Conservation (phyloP, 208 protist genomes). For the Trypanosoma vivax region DNA sequence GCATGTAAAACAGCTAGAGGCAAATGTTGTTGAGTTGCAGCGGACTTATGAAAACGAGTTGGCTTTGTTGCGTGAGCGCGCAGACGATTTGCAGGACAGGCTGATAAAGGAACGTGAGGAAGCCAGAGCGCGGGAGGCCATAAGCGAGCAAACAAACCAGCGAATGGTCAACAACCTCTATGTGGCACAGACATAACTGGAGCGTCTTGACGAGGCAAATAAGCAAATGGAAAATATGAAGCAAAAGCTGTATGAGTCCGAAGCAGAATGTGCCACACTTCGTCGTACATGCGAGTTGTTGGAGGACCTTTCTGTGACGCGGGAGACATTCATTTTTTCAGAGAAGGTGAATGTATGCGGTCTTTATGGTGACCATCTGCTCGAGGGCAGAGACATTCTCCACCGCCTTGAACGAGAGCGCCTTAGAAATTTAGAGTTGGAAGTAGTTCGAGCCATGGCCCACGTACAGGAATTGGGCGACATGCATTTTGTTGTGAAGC, state of each 20-base stretch:
- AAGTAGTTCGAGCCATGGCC: neutral
- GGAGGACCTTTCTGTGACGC: slow-evolving; percentile 3
- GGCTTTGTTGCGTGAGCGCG: neutral
- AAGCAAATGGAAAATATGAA: slow-evolving; percentile 5
- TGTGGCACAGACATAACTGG: slow-evolving; percentile 5
- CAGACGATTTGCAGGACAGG: neutral
- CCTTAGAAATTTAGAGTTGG: neutral
- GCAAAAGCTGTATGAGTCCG: neutral
- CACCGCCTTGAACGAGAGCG: neutral
- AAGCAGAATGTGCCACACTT: neutral
- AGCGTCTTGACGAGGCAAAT: slow-evolving; percentile 4
- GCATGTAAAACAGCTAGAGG: slow-evolving; percentile 6
- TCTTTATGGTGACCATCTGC: too few species aligned
- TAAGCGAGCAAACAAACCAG: slow-evolving; percentile 8
- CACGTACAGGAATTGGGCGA: neutral
- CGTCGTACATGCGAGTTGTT: slow-evolving; percentile 4
- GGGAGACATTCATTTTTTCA: slow-evolving; percentile 9
- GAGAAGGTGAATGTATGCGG: slow-evolving; percentile 8
- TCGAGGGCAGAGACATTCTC: too few species aligned
- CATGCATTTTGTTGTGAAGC: slow-evolving; percentile 6
- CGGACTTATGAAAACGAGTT: neutral
- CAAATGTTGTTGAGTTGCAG: neutral
- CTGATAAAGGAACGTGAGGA: slow-evolving; percentile 2
- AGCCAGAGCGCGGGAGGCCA: neutral
- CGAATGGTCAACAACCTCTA: slow-evolving; percentile 11